Conservation (phyloP, 306 rosid species). For the Canavalia gladiata region DNA sequence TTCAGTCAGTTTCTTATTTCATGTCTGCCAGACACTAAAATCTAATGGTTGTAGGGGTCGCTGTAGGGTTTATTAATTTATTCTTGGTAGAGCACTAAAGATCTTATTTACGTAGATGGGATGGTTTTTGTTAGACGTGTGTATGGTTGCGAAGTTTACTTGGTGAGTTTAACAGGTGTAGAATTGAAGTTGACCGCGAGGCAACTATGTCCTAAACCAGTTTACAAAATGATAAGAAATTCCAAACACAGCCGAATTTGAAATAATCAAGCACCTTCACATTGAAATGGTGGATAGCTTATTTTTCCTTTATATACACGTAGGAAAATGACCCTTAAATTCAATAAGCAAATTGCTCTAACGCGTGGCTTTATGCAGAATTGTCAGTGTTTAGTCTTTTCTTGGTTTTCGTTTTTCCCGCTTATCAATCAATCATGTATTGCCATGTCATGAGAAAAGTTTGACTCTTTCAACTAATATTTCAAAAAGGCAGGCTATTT, state of each 20-base stretch:
- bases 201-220: neutral
- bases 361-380: neutral
- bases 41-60: conserved; percentile 5
- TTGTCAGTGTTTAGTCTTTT: neutral
- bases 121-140: neutral
- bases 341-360: neutral
- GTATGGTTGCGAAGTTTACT: neutral
- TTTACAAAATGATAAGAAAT: neutral
- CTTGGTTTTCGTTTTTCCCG: neutral
- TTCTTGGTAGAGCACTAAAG: neutral
- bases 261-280: neutral
- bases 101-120: neutral
- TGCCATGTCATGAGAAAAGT: neutral
- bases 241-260: neutral
- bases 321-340: neutral
- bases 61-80: neutral
- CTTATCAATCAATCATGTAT: neutral
- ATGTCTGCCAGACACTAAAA: neutral
- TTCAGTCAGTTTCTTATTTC: too few species aligned
- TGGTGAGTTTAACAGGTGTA: neutral
- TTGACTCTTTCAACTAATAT: neutral
- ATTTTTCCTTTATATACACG: neutral
- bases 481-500: neutral
- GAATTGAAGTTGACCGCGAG: conserved; percentile 1
- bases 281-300: neutral